Evolutionary conservation across 148 eudicot genomes (phyloP), one percentile per base, ranked within the genome.

Genomic region (Persicaria tinctoria): DNA sequence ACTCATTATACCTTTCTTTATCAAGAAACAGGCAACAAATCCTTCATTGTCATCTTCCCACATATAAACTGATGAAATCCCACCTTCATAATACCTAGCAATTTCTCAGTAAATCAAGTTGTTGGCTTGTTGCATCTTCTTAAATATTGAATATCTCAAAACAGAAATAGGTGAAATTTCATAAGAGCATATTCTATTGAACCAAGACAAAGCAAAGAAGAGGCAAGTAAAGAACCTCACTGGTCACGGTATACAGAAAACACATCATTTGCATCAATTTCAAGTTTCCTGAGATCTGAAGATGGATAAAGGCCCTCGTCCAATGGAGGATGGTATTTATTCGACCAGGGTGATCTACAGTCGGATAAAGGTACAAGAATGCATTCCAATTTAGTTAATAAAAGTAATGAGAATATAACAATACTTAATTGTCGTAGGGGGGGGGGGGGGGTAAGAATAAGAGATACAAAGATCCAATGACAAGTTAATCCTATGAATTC

Each of bases 81-180:
- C 98, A 77, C 98, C 98, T 88, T 95, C 98, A 89, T 90, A 95
- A 80, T 95, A 95, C 93, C 98, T 95, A 85, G 41, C 81, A 86
- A 78, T 72, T 32, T 46, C 78, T 68, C 73, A 85, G 79, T 81
- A 73, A 83, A 79, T 73, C 45, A 78, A 70, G 32, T 4, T 71
- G 55, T 0, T 20, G 23, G 23, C 23, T 20, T 20, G 23, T 47
- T 71, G 74, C 74, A 48, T 47, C 41, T 17, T 71, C 44, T 47
- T 71, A 71, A 8, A 70, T 70, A 17, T 17, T 48, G 38, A 71
- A 50, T n/a, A 71, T 48, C 54, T 17, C 55, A 50, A 8, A 47
- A 18, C 38, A 48, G 74, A 48, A 71, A 71, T 47, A 44, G 41
- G 9, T 71, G 74, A 71, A 71, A 71, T 71, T 44, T 48, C 51